Base-by-base conservation (phyloP, 1,139 yeast genomes). In the Pichia sp. region DNA sequence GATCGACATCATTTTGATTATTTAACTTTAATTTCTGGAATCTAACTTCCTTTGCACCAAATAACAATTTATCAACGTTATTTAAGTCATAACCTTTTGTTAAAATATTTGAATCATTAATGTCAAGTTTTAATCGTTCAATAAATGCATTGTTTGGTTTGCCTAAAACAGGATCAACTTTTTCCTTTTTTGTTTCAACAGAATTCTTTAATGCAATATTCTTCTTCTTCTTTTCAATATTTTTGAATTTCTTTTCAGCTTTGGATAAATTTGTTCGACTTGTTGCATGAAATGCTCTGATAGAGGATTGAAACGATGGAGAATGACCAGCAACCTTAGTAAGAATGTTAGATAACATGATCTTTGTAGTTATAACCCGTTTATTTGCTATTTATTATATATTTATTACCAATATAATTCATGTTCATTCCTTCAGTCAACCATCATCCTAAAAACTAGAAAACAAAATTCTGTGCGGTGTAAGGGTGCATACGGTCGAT, bases 81-180 rank as follows among this genome's bases (percentile, higher is more conserved):
- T 71, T 73, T 57, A 80, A 69, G 56, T 79, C 75, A 59, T 74
- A 83, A 0, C 86, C 84, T 62, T 78, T 75, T 18, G 84, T 80
- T 60, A 86, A 70, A 47, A 80, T 80, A 49, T 73, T 70, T 19
- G 86, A 83, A 62, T 83, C 88, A 45, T 75, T 73, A 34, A 85
- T 70, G 60, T 84, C 84, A 36, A 87, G 80, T 60, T 76, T 74
- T 52, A 90, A 74, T 67, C 96, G 79, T 49, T 73, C 70, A 53
- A 89, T 71, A 62, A 90, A 90, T n/a, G 85, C 83, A 56, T 83
- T 83, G 49, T 76, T 71, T 6, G 79, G 69, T 51, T 77, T 77
- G 11, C 97, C 97, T 54, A 89, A 75, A 2, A 90, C 96, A 1
- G 97, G 97, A 68, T 90, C 88, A 34, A 82, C 79, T 39, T 59